Evolutionary conservation across 225 moss, liverwort and hornwort species (phyloP).

Genomic region (Rhytidiadelphus loreus): DNA sequence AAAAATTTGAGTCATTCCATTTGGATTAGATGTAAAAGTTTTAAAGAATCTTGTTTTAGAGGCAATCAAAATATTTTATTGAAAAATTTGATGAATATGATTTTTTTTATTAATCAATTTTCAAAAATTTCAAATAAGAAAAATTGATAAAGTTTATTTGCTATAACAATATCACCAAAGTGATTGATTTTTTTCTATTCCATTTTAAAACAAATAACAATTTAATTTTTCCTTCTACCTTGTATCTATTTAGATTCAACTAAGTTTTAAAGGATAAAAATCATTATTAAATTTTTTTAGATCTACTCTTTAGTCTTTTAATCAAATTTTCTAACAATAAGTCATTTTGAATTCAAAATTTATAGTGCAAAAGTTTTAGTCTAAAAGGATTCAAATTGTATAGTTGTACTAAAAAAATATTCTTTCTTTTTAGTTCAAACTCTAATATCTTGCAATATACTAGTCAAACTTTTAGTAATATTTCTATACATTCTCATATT

Average conservation of each 20-base stretch:
- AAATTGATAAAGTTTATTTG: background rate
- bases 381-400: background rate
- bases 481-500: background rate
- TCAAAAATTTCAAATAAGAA: background rate
- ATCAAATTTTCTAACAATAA: background rate
- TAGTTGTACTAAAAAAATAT: too few species aligned
- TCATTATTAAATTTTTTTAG: too few species aligned
- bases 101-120: too few species aligned
- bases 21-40: background rate
- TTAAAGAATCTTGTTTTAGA: fast-evolving
- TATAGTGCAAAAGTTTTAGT: too few species aligned
- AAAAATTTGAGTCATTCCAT: background rate
- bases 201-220: background rate
- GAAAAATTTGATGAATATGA: background rate
- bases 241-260: background rate
- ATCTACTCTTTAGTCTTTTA: fast-evolving
- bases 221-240: background rate
- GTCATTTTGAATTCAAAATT: background rate
- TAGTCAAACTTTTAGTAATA: background rate
- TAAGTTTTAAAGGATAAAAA: background rate
- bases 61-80: background rate
- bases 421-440: background rate
- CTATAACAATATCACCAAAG: too few species aligned
- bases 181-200: background rate
- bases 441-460: background rate